Evolutionary conservation across 2,329 filamentous ascomycete species (phyloP).

Genomic region (Phoma herbarum): DNA sequence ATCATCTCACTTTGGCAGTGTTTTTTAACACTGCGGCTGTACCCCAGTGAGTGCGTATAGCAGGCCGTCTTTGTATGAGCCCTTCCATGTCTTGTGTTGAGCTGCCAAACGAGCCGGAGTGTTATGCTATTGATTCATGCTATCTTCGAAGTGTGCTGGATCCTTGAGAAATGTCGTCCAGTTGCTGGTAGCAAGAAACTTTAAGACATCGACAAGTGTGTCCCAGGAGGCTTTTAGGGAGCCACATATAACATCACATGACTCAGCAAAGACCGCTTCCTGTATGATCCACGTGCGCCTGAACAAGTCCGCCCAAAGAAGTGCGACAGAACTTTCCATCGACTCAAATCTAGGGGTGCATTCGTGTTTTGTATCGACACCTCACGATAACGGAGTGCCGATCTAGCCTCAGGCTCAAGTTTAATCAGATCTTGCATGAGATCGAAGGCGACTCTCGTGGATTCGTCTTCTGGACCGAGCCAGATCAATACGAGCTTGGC

Average conservation of each 20-base stretch:
- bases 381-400: slow-evolving; percentile 10
- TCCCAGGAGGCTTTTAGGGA: no score
- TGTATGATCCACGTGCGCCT: slow-evolving; percentile 27
- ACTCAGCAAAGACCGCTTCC: slow-evolving; percentile 23
- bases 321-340: slow-evolving; percentile 20
- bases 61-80: slow-evolving; percentile 17
- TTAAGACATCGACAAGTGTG: slow-evolving; percentile 15
- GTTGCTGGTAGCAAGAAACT: slow-evolving; percentile 19
- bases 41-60: slow-evolving; percentile 31
- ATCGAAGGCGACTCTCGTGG: slow-evolving; percentile 19
- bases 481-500: slow-evolving; percentile 24
- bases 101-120: slow-evolving; percentile 21
- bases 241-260: slow-evolving; percentile 22
- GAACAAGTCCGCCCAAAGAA: slow-evolving; percentile 25
- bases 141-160: background rate
- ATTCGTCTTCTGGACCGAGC: slow-evolving; percentile 23
- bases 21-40: no score
- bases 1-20: no score
- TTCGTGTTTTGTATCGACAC: slow-evolving; percentile 4
- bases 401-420: background rate
- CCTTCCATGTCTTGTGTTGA: slow-evolving; percentile 13
- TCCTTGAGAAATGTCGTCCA: slow-evolving; percentile 20
- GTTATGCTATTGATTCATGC: slow-evolving; percentile 7
- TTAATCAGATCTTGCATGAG: slow-evolving; percentile 13
- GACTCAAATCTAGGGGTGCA: background rate